These are phyloP conservation scores for Acanthamoeba lenticulata DNA, from an alignment of 208 protist species.

Conservation along the genomic window DNA sequence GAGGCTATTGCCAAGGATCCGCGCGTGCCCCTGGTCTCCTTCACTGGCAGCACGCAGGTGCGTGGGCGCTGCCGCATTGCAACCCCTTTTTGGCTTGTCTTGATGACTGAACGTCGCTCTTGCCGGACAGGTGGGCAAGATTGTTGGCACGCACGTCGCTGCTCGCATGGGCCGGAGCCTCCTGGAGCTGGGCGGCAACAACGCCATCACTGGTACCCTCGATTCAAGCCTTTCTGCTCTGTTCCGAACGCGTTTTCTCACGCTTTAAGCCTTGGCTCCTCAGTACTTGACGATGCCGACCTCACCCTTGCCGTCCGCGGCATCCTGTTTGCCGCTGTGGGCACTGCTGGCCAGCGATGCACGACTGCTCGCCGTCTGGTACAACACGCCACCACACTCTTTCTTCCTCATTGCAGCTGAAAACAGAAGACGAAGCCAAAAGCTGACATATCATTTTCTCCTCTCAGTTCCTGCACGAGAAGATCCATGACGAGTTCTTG, in stretches of 20 bases:
- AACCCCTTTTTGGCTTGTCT: too few species aligned
- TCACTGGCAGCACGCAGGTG: slow-evolving; percentile 87
- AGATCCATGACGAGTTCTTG: slow-evolving; percentile 81
- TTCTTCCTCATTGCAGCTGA: too few species aligned
- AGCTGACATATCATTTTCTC: neutral
- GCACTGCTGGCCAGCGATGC: slow-evolving; percentile 88
- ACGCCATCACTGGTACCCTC: slow-evolving; percentile 82
- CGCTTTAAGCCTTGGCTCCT: neutral
- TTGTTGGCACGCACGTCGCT: neutral
- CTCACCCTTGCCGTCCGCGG: slow-evolving; percentile 82
- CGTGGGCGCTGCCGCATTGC: too few species aligned
- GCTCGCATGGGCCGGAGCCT: slow-evolving; percentile 83
- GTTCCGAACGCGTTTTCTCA: neutral
- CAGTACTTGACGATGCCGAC: slow-evolving; percentile 85
- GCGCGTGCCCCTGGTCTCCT: slow-evolving; percentile 85
- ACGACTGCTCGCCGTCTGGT: slow-evolving; percentile 84
- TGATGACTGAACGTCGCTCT: too few species aligned
- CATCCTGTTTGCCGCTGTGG: slow-evolving; percentile 86
- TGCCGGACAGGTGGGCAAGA: slow-evolving; percentile 1
- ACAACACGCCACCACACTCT: neutral
- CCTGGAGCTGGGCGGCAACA: slow-evolving; percentile 89
- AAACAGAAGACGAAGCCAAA: neutral
- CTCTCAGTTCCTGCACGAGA: slow-evolving; percentile 82
- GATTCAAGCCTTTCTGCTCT: neutral
- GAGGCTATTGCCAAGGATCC: slow-evolving; percentile 81